A percentile compares a stretch with the other conserved stretches of the same genome.
phyloP scores from a whole-genome alignment of 345 rosid species.

The Physaria fendleri region DNA sequence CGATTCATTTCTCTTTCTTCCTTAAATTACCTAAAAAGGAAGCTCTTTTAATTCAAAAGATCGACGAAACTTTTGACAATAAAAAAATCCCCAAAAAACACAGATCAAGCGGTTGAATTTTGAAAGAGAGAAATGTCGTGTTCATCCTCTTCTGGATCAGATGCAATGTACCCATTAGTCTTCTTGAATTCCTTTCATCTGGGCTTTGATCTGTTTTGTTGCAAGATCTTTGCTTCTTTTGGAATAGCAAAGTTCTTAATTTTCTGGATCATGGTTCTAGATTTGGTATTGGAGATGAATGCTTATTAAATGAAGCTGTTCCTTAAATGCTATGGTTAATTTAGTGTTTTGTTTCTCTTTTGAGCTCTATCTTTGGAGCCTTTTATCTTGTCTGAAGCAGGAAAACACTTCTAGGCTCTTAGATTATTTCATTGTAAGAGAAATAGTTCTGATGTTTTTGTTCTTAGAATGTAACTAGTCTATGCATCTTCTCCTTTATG shows the following conservation, averaged over 20 bases:
- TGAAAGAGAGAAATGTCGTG: conserved; percentile 43
- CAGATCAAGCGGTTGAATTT: conserved; percentile 1
- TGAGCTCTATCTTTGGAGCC: neutral
- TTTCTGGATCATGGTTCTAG: conserved; percentile 6
- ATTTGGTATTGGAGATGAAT: neutral
- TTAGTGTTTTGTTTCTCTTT: neutral
- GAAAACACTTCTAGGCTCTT: neutral
- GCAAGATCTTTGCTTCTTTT: conserved; percentile 1
- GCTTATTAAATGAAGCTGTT: neutral
- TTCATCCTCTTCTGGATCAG: conserved; percentile 91
- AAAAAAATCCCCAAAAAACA: conserved; percentile 1
- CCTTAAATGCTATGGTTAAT: neutral
- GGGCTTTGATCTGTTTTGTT: conserved; percentile 11
- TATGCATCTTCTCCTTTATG: neutral
- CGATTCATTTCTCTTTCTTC: conserved; percentile 15
- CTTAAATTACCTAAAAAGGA: neutral
- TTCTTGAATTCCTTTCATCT: neutral
- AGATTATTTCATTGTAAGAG: neutral
- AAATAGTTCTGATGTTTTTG: neutral
- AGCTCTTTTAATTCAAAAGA: conserved; percentile 25
- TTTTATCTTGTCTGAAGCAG: neutral
- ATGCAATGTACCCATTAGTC: conserved; percentile 31
- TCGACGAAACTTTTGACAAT: conserved; percentile 27
- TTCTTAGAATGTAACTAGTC: neutral
- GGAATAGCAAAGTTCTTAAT: neutral